Evolutionary conservation across 257 asterid genomes (phyloP), one percentile per base, ranked within the genome.

Genomic region (Solanum sparsipilum): DNA sequence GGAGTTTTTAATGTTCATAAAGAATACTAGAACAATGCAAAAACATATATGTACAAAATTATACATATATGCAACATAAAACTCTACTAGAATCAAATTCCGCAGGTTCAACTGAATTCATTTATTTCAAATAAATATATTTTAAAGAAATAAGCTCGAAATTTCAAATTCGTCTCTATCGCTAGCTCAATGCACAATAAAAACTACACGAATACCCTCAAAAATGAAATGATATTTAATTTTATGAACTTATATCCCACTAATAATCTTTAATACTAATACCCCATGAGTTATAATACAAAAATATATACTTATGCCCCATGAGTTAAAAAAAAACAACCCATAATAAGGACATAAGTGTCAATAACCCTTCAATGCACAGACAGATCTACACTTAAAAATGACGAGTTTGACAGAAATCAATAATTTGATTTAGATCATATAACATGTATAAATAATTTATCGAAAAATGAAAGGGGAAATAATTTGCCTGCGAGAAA

Each of bases 401-500:
- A 58, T 7, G 1, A 20, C 5, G 12, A 58, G 11, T 58, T 58
- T 3, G 27, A 20, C 9, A 65, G 4, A 65, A 65, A 5, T 11
- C 34, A 65, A 25, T n/a, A 11, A 18, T 56, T 56, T 6, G 4
- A 56, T 56, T 56, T 56, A 2, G 10, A 56, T 18, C n/a, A 56
- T 56, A 18, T 56, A 56, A 56, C 10, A 18, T 6, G 10, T 52
- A 52, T 52, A 52, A 16, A 52, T 52, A 52, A 52, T 52, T 18
- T 56, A 56, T 56, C 65, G 9, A 56, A 18, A 56, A 56, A 72
- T 29, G n/a, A 9, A 72, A 83, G 52, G 7, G 32, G 7, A 16
- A 38, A 70, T 12, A 2, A 72, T 92, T 56, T 91, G 87, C 98
- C 99, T 93, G 94, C 98, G 98, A 70, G 99, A 97, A 85, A 97